A percentile compares a stretch with the other conserved stretches of the same genome.
Evolutionary conservation across 2,329 filamentous ascomycete species (phyloP).

Genomic region (Fusarium penzigii): DNA sequence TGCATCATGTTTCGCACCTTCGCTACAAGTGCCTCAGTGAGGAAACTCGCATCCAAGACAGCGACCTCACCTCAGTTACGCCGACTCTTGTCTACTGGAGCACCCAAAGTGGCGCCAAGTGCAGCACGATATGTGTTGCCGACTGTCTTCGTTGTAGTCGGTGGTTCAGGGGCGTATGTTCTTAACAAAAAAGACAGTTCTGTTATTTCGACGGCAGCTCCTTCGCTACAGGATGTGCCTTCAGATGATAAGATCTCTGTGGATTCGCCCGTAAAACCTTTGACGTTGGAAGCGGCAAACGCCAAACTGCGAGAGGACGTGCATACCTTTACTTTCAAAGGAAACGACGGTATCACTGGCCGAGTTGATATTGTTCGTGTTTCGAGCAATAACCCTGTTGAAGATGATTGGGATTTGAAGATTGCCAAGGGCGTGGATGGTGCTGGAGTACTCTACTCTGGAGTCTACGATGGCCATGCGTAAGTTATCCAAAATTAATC

Average conservation of each 20-base stretch:
- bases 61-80: background rate
- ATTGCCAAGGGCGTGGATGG: slow-evolving; percentile 33
- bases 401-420: slow-evolving; percentile 38
- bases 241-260: slow-evolving; percentile 24
- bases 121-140: slow-evolving; percentile 7
- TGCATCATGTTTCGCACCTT: slow-evolving; percentile 20
- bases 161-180: slow-evolving; percentile 12
- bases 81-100: slow-evolving; percentile 17
- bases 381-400: slow-evolving; percentile 37
- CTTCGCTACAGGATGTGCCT: slow-evolving; percentile 5
- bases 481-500: slow-evolving; percentile 26
- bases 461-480: slow-evolving; percentile 53
- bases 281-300: slow-evolving; percentile 32
- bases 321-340: slow-evolving; percentile 32
- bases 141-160: slow-evolving; percentile 8
- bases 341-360: slow-evolving; percentile 24
- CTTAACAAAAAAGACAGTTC: slow-evolving; percentile 1
- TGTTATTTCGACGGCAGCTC: slow-evolving; percentile 1
- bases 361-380: slow-evolving; percentile 37
- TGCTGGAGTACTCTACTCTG: slow-evolving; percentile 33
- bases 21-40: background rate
- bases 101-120: background rate
- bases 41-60: slow-evolving; percentile 3
- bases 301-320: slow-evolving; percentile 33
- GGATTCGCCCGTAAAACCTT: slow-evolving; percentile 29